Conservation (phyloP, 2,329 filamentous ascomycete species). For the Aspergillus clavatus region DNA sequence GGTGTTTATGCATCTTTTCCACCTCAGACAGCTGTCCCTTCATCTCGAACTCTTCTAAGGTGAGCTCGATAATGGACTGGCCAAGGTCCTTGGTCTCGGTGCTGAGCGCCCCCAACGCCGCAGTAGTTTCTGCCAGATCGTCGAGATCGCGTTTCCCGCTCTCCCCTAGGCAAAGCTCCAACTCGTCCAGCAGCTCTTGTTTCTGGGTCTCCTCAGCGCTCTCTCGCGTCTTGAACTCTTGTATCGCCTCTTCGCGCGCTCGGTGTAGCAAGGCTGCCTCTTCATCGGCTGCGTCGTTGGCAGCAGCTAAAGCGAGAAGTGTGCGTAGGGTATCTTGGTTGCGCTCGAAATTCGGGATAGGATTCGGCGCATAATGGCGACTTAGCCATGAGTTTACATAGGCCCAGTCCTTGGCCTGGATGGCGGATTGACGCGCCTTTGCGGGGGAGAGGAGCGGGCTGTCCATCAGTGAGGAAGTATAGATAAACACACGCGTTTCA, state of each 20-base stretch:
- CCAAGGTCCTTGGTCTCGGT: conserved; percentile 50
- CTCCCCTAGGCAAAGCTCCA: conserved; percentile 52
- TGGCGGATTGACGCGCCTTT: conserved; percentile 68
- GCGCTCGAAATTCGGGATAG: conserved; percentile 72
- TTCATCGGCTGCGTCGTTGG: conserved; percentile 65
- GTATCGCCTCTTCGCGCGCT: conserved; percentile 34
- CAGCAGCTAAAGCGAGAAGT: conserved; percentile 66
- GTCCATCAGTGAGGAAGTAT: conserved; percentile 21
- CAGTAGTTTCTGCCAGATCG: conserved; percentile 52
- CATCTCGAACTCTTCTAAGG: conserved; percentile 48
- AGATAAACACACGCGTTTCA: conserved; percentile 12
- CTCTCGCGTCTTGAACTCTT: conserved; percentile 28
- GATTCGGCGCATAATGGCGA: conserved; percentile 60
- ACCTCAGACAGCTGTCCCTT: conserved; percentile 55
- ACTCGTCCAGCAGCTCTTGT: conserved; percentile 46
- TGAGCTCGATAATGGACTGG: conserved; percentile 52
- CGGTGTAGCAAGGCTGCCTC: conserved; percentile 33
- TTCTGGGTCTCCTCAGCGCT: conserved; percentile 28
- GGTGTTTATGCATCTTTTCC: conserved; percentile 51
- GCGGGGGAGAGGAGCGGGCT: conserved; percentile 55
- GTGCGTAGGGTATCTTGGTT: conserved; percentile 76
- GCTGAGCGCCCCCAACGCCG: conserved; percentile 48
- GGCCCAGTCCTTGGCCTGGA: conserved; percentile 84
- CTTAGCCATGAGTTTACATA: conserved; percentile 80
- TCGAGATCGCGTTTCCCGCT: conserved; percentile 54